Base-by-base conservation (phyloP, 768 basidiomycete species). In the Tephrocybe sp. region DNA sequence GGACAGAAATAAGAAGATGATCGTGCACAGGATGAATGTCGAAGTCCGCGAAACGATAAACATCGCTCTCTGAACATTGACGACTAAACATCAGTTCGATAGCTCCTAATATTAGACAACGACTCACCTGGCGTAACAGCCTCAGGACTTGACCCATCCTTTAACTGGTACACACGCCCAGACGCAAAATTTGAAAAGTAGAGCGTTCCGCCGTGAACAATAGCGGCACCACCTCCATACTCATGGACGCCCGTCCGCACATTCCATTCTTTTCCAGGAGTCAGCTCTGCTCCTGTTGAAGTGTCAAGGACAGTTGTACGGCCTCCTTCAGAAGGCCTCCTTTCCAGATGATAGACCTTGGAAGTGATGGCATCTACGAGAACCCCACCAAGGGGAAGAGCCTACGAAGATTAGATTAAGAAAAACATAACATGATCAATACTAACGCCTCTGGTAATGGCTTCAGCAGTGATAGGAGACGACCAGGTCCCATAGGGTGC, bases 401-500 rank as follows among this genome's bases (percentile, higher is more conserved):
- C 75, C 73, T 74, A 40, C 3, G 34, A 36, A 53, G 49, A 59
- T 52, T 49, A 43, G 47, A 48, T 43, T 40, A n/a, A 47, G 26
- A 8, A 17, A n/a, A 36, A 2, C 17, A 30, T 38, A 11, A 38
- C 11, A 20, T 46, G 34, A 45, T 53, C 13, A 42, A 51, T 60
- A 47, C 51, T 41, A 39, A 72, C 72, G 41, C 69, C 68, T 61
- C 76, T 68, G 3, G 78, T 73, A 51, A 85, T 72, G 30, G 71
- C 66, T 36, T 82, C 77, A 16, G 79, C 68, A 1, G 76, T 74
- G 49, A 87, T 75, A 4, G 79, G 74, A 1, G 83, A 83, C 4
- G 68, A 64, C 84, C 86, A 88, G 17, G 76, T 78, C 20, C 84
- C 86, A 59, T 74, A 87, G 0, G 83, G 79, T 6, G 82, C 80